Evolutionary conservation across 2,329 filamentous ascomycete species (phyloP).

Genomic region (Epichloe coenophiala): DNA sequence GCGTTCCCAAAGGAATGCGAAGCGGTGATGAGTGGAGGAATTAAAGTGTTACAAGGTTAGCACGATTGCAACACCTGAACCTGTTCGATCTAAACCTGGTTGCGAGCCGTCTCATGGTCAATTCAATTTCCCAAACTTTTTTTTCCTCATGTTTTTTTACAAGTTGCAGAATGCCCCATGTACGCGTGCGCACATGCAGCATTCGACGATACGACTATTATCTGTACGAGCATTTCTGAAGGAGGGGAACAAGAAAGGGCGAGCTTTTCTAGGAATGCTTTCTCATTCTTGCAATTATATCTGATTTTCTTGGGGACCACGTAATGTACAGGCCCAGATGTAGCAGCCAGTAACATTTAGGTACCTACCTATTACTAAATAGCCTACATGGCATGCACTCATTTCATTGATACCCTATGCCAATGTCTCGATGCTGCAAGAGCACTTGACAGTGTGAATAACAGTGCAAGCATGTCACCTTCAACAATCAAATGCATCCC

Average conservation of each 20-base stretch:
- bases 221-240: not conserved
- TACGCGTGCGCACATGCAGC: not conserved
- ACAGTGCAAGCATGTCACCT: too few species aligned
- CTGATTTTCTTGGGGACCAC: not conserved
- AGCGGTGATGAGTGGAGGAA: conserved; percentile 35
- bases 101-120: not conserved
- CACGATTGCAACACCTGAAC: too few species aligned
- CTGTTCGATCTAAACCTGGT: too few species aligned
- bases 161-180: not conserved
- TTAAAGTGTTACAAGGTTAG: conserved; percentile 9
- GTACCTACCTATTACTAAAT: not conserved
- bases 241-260: not conserved
- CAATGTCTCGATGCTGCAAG: not conserved
- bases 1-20: conserved; percentile 25
- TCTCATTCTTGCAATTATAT: not conserved
- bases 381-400: too few species aligned
- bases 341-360: not conserved
- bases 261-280: not conserved
- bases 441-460: not conserved
- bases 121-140: not conserved
- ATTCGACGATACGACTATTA: not conserved
- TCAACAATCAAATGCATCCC: too few species aligned
- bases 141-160: not conserved
- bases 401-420: too few species aligned
- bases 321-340: not conserved